Percentiles rank a stretch among this genome's conserved stretches.
These are phyloP conservation scores for Erythrobasidium hasegawianum DNA, from an alignment of 1,284 basidiomycete genomes.

Conservation along the genomic window DNA sequence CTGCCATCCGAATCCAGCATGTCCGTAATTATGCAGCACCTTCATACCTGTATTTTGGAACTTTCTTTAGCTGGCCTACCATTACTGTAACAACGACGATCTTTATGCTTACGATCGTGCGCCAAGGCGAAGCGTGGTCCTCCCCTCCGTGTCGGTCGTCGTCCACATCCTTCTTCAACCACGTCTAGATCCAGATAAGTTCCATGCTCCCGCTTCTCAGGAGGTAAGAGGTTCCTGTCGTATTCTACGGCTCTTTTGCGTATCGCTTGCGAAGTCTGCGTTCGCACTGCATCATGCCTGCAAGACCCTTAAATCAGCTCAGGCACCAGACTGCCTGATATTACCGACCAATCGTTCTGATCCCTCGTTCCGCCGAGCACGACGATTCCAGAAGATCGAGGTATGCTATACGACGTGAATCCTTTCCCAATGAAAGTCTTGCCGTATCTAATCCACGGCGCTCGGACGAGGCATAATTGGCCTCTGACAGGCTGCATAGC, in stretches of 20 bases:
- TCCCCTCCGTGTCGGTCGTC: constrained; percentile 55
- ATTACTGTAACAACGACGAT: too few relatives aligned
- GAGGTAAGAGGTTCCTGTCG: constrained; percentile 58
- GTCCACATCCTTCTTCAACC: constrained; percentile 62
- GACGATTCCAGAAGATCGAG: constrained; percentile 54
- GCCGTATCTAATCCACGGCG: constrained; percentile 61
- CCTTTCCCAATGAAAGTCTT: constrained; percentile 55
- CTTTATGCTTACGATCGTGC: constrained; percentile 9
- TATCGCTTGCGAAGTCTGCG: constrained; percentile 19
- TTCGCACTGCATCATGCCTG: constrained; percentile 12
- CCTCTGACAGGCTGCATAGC: constrained; percentile 57
- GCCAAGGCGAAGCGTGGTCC: constrained; percentile 54
- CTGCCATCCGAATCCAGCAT: constrained; percentile 27
- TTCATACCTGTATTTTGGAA: background rate
- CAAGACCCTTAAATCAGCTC: too few relatives aligned
- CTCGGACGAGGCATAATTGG: constrained; percentile 55
- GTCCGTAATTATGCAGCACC: constrained; percentile 29
- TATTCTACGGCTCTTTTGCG: constrained; percentile 16
- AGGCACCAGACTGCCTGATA: too few relatives aligned
- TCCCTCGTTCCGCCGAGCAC: constrained; percentile 64
- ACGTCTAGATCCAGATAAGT: constrained; percentile 63
- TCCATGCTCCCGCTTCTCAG: constrained; percentile 45
- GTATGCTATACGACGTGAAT: constrained; percentile 66
- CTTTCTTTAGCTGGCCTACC: too few relatives aligned
- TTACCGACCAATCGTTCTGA: constrained; percentile 61